Evolutionary conservation across 352 stramenopile genomes (phyloP), one percentile per base, ranked within the genome.

Genomic region (Globisporangium canariense): DNA sequence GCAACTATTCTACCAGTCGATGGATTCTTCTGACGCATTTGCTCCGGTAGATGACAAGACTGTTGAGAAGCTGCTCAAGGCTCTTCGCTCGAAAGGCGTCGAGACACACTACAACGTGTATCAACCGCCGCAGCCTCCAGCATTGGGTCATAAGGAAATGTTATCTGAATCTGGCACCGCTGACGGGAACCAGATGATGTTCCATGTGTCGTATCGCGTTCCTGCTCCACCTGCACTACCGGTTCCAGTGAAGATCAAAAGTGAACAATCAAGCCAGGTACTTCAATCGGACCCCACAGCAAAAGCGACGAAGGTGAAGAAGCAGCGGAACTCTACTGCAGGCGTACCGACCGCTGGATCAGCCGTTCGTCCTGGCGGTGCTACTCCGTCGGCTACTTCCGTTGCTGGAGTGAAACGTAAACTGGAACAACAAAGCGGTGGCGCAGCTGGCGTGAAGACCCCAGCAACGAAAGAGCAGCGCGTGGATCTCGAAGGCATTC

Each of bases 401-500:
- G 40, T 61, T 20, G 58, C 76, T 30, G 73, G 70, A 36, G 66
- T 87, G 0, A 96, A 96, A 43, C 79, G 80, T 25, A 96, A 94
- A 55, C 68, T 89, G 14, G 83, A 92, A 46, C 75, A 81, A 18
- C 69, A 80, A 43, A 55, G 76, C 13, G 52, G 60, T 14, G 22
- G 46, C 2, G 20, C 52, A 18, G 41, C 34, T 38, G 43, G 38
- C 2, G 30, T 62, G 25, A 56, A 49, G 16, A 36, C 18, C 57
- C 55, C 32, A 59, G 71, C 28, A 72, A 87, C 45, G n/a, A 90
- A 94, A 57, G 81, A 91, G 54, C 82, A 89, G 46, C 80, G 83
- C 25, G 73, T 92, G 8, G 83, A 94, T 66, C 74, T 92, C 14
- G 84, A 92, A 54, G 86, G 83, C 2, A 90, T 93, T 47, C 86